A percentile compares a stretch with the other conserved stretches of the same genome.
These are phyloP conservation scores for Alternaria rosae DNA, from an alignment of 2,329 filamentous ascomycete genomes.

Conservation along the genomic window DNA sequence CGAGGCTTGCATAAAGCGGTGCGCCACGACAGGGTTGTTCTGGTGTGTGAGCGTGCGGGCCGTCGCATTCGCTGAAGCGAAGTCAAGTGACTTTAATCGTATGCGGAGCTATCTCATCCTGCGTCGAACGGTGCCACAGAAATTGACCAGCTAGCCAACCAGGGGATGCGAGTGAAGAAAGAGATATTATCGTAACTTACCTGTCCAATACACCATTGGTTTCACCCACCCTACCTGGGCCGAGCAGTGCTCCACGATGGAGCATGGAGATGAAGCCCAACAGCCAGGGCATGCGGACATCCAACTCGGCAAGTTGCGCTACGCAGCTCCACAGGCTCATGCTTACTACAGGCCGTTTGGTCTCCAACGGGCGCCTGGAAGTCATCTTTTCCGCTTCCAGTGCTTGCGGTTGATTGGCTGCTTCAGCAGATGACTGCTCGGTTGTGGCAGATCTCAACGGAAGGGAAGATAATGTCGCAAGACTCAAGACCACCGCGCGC, in stretches of 20 bases:
- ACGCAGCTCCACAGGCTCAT: conserved; percentile 81
- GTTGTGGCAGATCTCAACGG: conserved; percentile 60
- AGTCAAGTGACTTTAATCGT: conserved; percentile 67
- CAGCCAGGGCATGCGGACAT: conserved; percentile 90
- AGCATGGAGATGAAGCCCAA: conserved; percentile 75
- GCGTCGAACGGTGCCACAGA: conserved; percentile 36
- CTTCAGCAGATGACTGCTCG: conserved; percentile 40
- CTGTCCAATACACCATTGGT: conserved; percentile 85
- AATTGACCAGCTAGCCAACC: conserved; percentile 41
- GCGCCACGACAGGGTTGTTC: conserved; percentile 43
- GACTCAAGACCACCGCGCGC: conserved; percentile 69
- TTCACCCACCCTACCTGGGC: conserved; percentile 77
- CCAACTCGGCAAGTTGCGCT: conserved; percentile 75
- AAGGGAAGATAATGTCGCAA: conserved; percentile 73
- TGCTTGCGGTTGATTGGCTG: conserved; percentile 41
- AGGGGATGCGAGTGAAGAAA: conserved; percentile 36
- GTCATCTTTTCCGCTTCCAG: conserved; percentile 38
- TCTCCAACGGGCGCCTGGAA: conserved; percentile 41
- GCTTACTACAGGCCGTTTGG: conserved; percentile 71
- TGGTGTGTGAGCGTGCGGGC: conserved; percentile 46
- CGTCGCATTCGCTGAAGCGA: conserved; percentile 53
- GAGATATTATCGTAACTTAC: conserved; percentile 67
- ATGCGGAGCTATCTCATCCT: conserved; percentile 59
- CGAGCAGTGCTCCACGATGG: conserved; percentile 75
- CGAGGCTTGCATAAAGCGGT: conserved; percentile 43